phyloP scores from a whole-genome alignment of 306 rosid species.

The Luffa aegyptiaca region DNA sequence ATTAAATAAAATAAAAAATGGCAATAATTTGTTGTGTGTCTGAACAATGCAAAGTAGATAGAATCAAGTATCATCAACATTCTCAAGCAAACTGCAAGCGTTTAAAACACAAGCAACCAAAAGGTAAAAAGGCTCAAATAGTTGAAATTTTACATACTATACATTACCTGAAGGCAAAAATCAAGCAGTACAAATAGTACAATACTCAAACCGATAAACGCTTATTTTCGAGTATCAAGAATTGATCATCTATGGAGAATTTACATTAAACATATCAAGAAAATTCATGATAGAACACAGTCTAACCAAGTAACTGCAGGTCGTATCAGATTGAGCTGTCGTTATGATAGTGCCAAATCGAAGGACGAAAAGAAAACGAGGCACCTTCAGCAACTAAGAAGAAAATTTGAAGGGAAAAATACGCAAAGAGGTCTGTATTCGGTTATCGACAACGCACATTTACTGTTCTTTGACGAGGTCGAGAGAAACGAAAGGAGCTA shows the following conservation, averaged over 20 bases:
- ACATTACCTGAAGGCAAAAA: not conserved
- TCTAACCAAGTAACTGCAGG: not conserved
- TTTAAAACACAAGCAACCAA: conserved; percentile 24
- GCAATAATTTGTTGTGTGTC: conserved; percentile 26
- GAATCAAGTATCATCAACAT: conserved; percentile 37
- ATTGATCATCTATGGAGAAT: not conserved
- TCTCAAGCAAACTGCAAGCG: conserved; percentile 42
- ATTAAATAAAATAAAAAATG: conserved; percentile 13
- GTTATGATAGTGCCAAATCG: not conserved
- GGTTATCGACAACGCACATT: not conserved
- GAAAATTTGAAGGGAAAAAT: not conserved
- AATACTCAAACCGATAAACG: not conserved
- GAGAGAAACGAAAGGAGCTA: not conserved
- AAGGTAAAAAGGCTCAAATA: conserved; percentile 15
- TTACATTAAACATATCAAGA: not conserved
- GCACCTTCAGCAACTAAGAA: not conserved
- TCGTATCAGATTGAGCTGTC: not conserved
- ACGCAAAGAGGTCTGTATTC: not conserved
- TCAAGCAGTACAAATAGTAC: not conserved
- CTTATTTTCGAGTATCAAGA: not conserved
- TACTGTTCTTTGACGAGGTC: not conserved
- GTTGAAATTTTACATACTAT: not conserved
- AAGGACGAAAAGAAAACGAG: not conserved
- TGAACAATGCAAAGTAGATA: conserved; percentile 18
- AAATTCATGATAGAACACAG: not conserved